Base-by-base conservation (phyloP, 306 rosid species). In the Abrus pulchellus region DNA sequence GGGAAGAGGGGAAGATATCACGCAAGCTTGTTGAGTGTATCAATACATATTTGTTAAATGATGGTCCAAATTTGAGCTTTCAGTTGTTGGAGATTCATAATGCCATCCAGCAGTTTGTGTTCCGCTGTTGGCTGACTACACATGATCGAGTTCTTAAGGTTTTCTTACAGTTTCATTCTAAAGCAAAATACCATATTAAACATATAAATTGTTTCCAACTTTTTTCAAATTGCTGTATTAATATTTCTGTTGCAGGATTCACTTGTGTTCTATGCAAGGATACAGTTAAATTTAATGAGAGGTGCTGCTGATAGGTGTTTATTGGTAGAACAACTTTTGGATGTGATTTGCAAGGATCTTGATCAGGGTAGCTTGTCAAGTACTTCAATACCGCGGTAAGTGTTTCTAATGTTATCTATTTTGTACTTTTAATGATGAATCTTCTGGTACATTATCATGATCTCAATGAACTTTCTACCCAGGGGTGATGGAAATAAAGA, bases 61-160 rank as follows among this genome's bases (percentile, higher is more conserved):
- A 94, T 86, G 97, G 99, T 52, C 97, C 97, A 38, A 94, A 94
- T 86, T 83, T 94, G 85, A 95, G 90, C 41, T 68, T 63, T 77
- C 86, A 76, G 69, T 83, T 86, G 82, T 57, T 85, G 80, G 94
- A 91, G 83, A 93, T 94, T 83, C 97, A 93, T 83, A 83, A 83
- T 69, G 90, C 93, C 6, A 86, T 88, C 81, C 95, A 87, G 68
- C 90, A 88, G 61, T 94, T 94, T 88, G 89, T 92, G 78, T 90
- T 91, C 82, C 90, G 92, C 74, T 87, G 88, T 81, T 94, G 97
- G 97, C 64, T 93, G 84, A 85, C 92, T 49, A 91, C 97, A 60
- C 99, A 89, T 80, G 99, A 94, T 82, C 96, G 97, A 82, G 85
- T 88, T 75, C 94, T 93, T 57, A 94, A 94, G 97, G 95, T 94